Evolutionary conservation across 140 eudicot genomes (phyloP), one percentile per base, ranked within the genome.

Genomic region (Anethum foeniculum): DNA sequence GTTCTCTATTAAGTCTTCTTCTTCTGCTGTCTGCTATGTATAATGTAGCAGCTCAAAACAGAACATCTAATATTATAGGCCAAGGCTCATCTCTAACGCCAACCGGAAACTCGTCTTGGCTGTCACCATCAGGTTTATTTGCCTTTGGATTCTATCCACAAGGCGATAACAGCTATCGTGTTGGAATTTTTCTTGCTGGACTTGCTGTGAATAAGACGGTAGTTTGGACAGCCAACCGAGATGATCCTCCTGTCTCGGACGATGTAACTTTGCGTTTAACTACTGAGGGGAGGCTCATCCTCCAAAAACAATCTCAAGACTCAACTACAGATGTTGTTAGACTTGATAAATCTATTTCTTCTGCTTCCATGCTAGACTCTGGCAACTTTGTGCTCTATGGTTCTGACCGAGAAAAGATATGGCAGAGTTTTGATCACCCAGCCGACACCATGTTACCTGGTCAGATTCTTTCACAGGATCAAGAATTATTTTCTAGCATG

Each of bases 201-300:
- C 78, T 84, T 58, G 82, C 90, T 6, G 5, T 9, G 30, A 46
- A 88, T 3, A 88, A 64, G 56, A 88, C 90, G 3, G 87, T 86
- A 8, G 89, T 88, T n/a, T 90, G 95, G 95, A 90, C 88, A 28
- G 90, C 92, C 51, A 85, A 88, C 71, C 81, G 89, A 47, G 88
- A 86, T 68, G 82, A 76, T 75, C 90, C 89, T 12, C 85, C 80
- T 1, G 86, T 86, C 56, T 76, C 88, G 1, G 65, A 60, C 25
- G 69, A 80, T 75, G 86, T 71, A 34, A 84, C 77, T 8, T 65
- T 88, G 77, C 69, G 69, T 38, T 39, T 85, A 14, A 82, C 84
- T 12, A 73, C n/a, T 5, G 81, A 83, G 44, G 92, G 90, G 74
- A 44, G 72, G 84, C 86, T 90, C 46, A 36, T 82, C 62, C 78